Conservation (phyloP, 129 eudicot genomes). For the Kitagawia praeruptora region DNA sequence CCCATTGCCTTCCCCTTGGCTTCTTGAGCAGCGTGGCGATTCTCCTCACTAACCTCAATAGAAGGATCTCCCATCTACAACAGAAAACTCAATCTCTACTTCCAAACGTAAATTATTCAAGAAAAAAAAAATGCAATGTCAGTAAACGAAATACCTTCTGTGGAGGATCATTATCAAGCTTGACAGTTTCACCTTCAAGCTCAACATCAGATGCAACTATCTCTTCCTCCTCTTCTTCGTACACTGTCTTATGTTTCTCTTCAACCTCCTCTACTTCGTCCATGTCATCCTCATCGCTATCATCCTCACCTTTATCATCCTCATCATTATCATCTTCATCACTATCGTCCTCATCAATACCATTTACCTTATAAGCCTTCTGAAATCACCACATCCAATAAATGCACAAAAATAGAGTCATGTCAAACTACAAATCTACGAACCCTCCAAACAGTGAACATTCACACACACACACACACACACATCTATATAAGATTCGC, state of each 20-base stretch:
- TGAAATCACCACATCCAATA: neutral
- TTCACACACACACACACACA: no score
- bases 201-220: slow-evolving; percentile 84
- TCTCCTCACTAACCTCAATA: no score
- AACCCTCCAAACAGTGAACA: no score
- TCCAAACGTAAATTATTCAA: no score
- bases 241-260: slow-evolving; percentile 6
- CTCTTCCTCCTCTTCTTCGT: slow-evolving; percentile 54
- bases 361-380: slow-evolving; percentile 58
- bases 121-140: no score
- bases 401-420: slow-evolving; percentile 16
- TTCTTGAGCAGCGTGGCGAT: neutral
- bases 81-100: no score
- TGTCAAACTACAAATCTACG: no score
- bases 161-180: no score
- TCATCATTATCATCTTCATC: slow-evolving; percentile 41
- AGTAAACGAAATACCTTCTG: no score
- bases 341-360: slow-evolving; percentile 68
- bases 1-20: neutral
- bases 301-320: slow-evolving; percentile 37
- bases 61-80: no score
- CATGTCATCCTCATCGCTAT: slow-evolving; percentile 56
- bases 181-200: slow-evolving; percentile 64
- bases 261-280: slow-evolving; percentile 26
- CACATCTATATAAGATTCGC: no score